Conservation (phyloP, 495 filamentous ascomycete species). For the Trichoderma erinaceum region DNA sequence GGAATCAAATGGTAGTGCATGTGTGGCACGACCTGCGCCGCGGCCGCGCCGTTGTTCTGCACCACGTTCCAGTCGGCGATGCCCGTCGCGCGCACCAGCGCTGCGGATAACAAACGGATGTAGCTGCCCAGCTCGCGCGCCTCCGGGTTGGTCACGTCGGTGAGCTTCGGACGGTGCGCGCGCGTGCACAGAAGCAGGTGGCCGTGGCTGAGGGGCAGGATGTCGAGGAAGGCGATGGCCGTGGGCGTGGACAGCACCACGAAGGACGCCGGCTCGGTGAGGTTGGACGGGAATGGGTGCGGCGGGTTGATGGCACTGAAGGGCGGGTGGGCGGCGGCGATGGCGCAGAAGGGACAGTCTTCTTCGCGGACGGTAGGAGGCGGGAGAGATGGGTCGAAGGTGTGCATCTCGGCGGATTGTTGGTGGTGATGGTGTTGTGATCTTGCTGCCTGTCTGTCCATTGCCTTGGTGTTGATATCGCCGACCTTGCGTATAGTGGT, state of each 20-base stretch:
- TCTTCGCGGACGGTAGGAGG: slow-evolving; percentile 8
- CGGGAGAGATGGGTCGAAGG: slow-evolving; percentile 2
- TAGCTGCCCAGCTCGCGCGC: slow-evolving; percentile 60
- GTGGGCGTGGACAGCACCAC: slow-evolving; percentile 66
- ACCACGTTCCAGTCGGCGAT: slow-evolving; percentile 84
- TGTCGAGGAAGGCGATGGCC: slow-evolving; percentile 82
- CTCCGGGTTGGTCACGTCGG: slow-evolving; percentile 52
- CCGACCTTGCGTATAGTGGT: not conserved
- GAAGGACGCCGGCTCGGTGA: slow-evolving; percentile 48
- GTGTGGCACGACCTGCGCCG: slow-evolving; percentile 86
- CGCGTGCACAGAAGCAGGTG: slow-evolving; percentile 75
- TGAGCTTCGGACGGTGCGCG: slow-evolving; percentile 62
- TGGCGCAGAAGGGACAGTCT: slow-evolving; percentile 62
- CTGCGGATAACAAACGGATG: slow-evolving; percentile 68
- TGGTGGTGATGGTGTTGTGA: not conserved
- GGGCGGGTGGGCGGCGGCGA: slow-evolving; percentile 42
- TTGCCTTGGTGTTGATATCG: not conserved
- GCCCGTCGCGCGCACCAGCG: slow-evolving; percentile 56
- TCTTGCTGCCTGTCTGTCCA: not conserved
- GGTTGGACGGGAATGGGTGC: slow-evolving; percentile 24
- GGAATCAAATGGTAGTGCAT: slow-evolving; percentile 93
- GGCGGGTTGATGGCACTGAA: slow-evolving; percentile 37
- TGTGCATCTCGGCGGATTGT: slow-evolving; percentile 13
- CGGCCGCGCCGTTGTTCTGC: slow-evolving; percentile 85
- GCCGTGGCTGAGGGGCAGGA: slow-evolving; percentile 72